Evolutionary conservation across 306 rosid genomes (phyloP).

Genomic region (Begonia peltatifolia): DNA sequence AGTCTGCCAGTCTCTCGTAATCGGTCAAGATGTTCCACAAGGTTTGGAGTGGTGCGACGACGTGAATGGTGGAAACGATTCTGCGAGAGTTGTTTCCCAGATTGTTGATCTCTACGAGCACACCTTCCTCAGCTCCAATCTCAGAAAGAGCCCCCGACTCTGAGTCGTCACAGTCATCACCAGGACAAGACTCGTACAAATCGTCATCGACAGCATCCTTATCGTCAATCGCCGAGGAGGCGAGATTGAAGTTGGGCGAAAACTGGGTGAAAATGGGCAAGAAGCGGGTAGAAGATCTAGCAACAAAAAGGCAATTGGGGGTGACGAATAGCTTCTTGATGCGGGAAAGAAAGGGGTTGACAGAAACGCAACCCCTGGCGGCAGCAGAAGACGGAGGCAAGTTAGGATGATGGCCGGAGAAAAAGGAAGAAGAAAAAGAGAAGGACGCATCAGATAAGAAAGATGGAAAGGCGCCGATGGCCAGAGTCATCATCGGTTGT

Average conservation of each 20-base stretch:
- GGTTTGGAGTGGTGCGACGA: constrained; percentile 38
- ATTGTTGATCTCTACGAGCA: constrained; percentile 34
- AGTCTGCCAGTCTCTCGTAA: constrained; percentile 69
- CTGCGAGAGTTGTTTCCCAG: constrained; percentile 47
- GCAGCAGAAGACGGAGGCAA: background rate
- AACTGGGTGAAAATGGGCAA: constrained; percentile 1
- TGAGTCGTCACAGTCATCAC: constrained; percentile 5
- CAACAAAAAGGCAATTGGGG: background rate
- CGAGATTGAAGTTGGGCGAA: constrained; percentile 23
- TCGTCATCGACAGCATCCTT: background rate
- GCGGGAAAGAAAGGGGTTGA: background rate
- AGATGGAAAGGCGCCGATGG: background rate
- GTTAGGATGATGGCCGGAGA: background rate
- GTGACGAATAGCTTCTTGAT: background rate
- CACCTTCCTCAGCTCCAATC: constrained; percentile 26
- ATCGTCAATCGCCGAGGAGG: constrained; percentile 6
- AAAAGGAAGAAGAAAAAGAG: background rate
- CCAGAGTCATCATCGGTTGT: background rate
- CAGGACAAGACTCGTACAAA: background rate
- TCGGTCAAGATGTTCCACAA: constrained; percentile 71
- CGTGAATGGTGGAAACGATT: constrained; percentile 38
- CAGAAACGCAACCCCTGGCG: background rate
- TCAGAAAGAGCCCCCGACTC: background rate
- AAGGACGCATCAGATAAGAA: background rate
- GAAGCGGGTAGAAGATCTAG: background rate